Conservation (phyloP, 768 basidiomycete genomes). For the Macrolepiota albuminosa region DNA sequence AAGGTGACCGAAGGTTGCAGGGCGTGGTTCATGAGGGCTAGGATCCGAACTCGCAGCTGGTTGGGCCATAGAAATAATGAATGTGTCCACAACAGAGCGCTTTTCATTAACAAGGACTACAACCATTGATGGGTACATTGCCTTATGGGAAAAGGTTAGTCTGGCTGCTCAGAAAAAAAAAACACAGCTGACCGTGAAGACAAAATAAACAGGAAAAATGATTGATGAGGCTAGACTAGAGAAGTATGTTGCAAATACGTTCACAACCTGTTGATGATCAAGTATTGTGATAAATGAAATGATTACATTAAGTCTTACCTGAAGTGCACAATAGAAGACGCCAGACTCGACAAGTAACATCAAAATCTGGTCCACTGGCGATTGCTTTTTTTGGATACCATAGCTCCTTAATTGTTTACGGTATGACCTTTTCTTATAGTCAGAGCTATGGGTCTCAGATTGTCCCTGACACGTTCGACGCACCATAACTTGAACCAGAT, state of each 20-base stretch:
- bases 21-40: not conserved
- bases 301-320: not conserved
- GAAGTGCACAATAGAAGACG: not conserved
- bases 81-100: not conserved
- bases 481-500: constrained; percentile 1
- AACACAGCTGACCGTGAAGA: not conserved
- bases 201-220: not conserved
- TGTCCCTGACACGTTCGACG: no score
- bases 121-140: not conserved
- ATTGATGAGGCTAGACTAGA: not conserved
- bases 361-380: not conserved
- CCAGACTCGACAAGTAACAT: constrained; percentile 2
- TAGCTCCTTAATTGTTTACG: not conserved
- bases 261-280: not conserved
- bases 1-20: not conserved
- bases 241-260: not conserved
- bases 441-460: not conserved
- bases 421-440: not conserved
- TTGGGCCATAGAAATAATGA: not conserved
- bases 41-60: no score
- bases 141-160: not conserved
- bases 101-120: not conserved
- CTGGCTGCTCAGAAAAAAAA: not conserved
- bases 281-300: not conserved
- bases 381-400: not conserved